Base-by-base conservation (phyloP, 1,284 basidiomycete species). In the Pisolithus thermaeus region DNA sequence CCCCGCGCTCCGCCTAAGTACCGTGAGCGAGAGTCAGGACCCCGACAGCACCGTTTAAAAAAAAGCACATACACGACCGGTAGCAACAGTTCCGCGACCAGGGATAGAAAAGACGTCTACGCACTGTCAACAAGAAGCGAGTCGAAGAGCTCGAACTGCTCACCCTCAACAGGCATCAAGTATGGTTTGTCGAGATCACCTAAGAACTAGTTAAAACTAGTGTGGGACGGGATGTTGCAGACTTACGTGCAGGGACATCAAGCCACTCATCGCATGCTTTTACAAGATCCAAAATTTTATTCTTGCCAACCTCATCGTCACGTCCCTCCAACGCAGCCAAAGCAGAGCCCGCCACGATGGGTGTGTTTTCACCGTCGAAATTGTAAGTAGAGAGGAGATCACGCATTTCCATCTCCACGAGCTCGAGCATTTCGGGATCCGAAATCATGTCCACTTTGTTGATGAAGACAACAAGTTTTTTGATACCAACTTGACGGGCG, bases 401-500 rank as follows among this genome's bases (percentile, higher is more conserved):
- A 53, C 97, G 87, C 89, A 99, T 99, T 80, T 99, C 97, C 96
- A 99, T 99, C 65, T 99, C 97, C 58, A 99, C 97, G 53, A 99
- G 88, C 77, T 98, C 94, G 55, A 99, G 79, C 94, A 99, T 98
- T 80, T 99, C 97, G 30, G 86, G 82, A 79, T 99, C 97, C 58
- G 90, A 84, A 55, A 99, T 90, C 78, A 90, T 84, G 75, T 99
- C 97, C 58, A 99, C 88, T 76, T 98, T 97, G 89, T 99, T 99
- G 72, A 99, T 95, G 79, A 98, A 99, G 60, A 99, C 97, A 58
- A 99, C 92, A 40, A 99, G 84, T 73, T 90, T 93, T 76, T 97
- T 96, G 71, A 99, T 92, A 61, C 97, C 97, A 61, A 99, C 94
- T 77, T 99, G 97, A 67, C 93, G 91, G 62, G 96, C 96, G 52